phyloP scores from a whole-genome alignment of 495 filamentous ascomycete species.

The Podospora conica region DNA sequence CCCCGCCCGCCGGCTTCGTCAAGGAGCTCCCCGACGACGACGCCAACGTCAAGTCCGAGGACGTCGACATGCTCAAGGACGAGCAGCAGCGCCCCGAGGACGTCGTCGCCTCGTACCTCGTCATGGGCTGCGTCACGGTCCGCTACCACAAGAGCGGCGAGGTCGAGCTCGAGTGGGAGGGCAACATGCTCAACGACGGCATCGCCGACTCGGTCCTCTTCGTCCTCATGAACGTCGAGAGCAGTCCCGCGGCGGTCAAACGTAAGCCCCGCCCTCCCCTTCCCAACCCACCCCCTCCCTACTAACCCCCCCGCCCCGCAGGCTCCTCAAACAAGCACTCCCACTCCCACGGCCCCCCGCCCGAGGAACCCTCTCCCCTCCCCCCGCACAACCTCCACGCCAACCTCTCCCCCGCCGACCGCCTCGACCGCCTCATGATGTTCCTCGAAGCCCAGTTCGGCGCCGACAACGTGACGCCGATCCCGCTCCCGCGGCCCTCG shows the following conservation, averaged over 20 bases:
- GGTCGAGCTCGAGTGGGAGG: conserved; percentile 92
- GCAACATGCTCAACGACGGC: conserved; percentile 94
- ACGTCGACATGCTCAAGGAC: conserved; percentile 55
- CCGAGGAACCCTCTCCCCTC: conserved; percentile 30
- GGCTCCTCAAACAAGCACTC: conserved; percentile 50
- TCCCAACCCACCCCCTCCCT: background rate
- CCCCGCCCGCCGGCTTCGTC: conserved; percentile 17
- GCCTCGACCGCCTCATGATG: conserved; percentile 78
- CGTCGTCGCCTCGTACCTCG: conserved; percentile 56
- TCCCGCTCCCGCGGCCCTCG: conserved; percentile 58
- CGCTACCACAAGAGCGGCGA: conserved; percentile 64
- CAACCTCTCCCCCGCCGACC: conserved; percentile 61
- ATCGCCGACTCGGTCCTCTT: conserved; percentile 95
- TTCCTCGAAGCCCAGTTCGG: conserved; percentile 98
- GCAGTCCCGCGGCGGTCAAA: conserved; percentile 88
- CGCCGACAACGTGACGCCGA: conserved; percentile 62
- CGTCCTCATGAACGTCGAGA: conserved; percentile 82
- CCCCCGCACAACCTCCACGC: conserved; percentile 63
- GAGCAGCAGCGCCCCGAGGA: conserved; percentile 14
- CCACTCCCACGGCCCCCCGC: conserved; percentile 43
- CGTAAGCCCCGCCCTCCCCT: conserved; percentile 47
- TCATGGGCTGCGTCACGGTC: conserved; percentile 88
- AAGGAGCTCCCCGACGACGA: conserved; percentile 32
- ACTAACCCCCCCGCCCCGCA: conserved; percentile 19
- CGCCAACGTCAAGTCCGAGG: conserved; percentile 39